These are phyloP conservation scores for Paramecium tetraurelia DNA, from an alignment of 73 alveolate genomes.

Conservation along the genomic window DNA sequence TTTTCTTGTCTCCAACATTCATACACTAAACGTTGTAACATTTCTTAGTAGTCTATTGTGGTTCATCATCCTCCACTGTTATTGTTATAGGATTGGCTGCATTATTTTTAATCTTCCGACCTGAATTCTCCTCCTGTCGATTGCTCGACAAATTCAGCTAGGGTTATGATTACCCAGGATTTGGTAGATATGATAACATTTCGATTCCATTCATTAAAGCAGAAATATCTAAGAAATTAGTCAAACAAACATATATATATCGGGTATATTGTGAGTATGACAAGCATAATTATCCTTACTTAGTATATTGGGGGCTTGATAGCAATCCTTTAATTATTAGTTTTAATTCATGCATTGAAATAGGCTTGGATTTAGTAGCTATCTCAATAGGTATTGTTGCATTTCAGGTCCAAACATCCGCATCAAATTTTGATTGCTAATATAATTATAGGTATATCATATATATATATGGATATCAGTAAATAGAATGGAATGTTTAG, in stretches of 20 bases:
- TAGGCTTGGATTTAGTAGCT: neutral
- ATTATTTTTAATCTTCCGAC: neutral
- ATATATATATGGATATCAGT: slow-evolving; percentile 14
- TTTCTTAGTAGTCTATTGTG: neutral
- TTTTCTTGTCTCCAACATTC: neutral
- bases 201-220: neutral
- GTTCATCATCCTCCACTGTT: slow-evolving; percentile 38
- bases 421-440: neutral
- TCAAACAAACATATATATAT: neutral
- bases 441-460: neutral
- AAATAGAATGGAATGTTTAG: neutral
- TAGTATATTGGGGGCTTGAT: neutral
- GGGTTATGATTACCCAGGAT: neutral
- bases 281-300: neutral
- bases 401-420: neutral
- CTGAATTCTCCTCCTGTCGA: neutral
- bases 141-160: neutral
- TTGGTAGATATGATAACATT: neutral
- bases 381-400: neutral
- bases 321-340: neutral
- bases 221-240: neutral
- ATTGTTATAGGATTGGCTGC: neutral
- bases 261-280: neutral
- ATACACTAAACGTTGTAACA: neutral
- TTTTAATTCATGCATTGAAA: neutral